Base-by-base conservation (phyloP, 805 yeast genomes). In the Lachancea nothofagi region DNA sequence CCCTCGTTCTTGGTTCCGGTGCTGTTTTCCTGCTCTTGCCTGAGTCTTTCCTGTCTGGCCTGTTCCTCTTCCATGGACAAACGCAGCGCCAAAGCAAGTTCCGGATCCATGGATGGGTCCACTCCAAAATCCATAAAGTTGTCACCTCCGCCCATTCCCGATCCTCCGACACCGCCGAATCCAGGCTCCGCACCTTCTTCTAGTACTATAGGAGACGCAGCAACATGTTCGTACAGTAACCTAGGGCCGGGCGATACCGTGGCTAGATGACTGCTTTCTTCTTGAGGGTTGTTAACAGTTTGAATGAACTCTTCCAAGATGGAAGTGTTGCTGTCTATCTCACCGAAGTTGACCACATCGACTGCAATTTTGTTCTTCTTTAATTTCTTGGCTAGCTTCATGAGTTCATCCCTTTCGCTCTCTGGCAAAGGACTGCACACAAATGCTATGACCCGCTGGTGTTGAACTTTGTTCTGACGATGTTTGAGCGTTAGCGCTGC, bases 61-160 rank as follows among this genome's bases (percentile, higher is more conserved):
- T 82, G 84, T 60, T 90, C 97, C 58, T 93, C 98, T 58, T 93
- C 97, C 55, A 93, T 71, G 0, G 97, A 90, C 62, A 93, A 71
- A 59, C 97, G 79, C 55, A 93, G 75, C 1, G 97, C 98, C 71
- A 93, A 72, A 0, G 97, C 98, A 58, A 93, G 75, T 64, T 93
- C 98, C 23, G 97, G 97, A 55, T 93, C 98, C 78, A 87, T 83
- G 49, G 80, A 79, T 23, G 96, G 90, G 63, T 90, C 97, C 28
- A 76, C 77, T 38, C 80, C 83, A 55, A 81, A 72, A 42, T 79
- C 86, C 64, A 77, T 78, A 36, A 68, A 74, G 43, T 69, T 72
- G 17, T 66, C 72, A 20, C 63, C 74, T 4, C 33, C 37, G 15
- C 65, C 74, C 29, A 59, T 65, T 24, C 63, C 67, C 29, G 55